phyloP scores from a whole-genome alignment of 2,329 filamentous ascomycete genomes.

The Leptosphaerulina australis region DNA sequence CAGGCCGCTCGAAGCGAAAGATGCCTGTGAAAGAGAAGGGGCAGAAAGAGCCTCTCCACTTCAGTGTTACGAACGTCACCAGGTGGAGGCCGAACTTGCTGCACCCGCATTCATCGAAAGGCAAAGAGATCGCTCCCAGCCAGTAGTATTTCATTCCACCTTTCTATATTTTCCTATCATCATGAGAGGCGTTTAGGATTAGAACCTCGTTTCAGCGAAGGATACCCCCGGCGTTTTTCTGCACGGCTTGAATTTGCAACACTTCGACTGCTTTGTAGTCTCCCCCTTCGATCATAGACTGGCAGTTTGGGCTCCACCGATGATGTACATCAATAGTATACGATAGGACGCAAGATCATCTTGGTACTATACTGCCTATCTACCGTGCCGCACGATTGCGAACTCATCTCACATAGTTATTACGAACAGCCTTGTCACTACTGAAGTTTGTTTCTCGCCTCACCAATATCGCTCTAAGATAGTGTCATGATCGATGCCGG shows the following conservation, averaged over 20 bases:
- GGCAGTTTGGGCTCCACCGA: neutral
- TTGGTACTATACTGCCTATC: neutral
- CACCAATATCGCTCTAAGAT: too few relatives aligned
- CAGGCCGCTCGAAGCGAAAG: constrained; percentile 51
- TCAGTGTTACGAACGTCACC: constrained; percentile 46
- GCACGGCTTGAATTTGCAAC: constrained; percentile 7
- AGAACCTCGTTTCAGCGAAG: constrained; percentile 28
- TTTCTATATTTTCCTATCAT: constrained; percentile 2
- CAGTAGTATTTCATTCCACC: constrained; percentile 6
- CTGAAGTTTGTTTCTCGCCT: too few relatives aligned
- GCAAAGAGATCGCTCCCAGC: constrained; percentile 41
- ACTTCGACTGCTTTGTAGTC: neutral
- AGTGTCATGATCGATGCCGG: too few relatives aligned
- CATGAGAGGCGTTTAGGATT: constrained; percentile 27
- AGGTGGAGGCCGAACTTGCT: constrained; percentile 44
- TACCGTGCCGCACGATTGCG: neutral
- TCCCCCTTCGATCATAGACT: neutral
- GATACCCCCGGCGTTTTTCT: constrained; percentile 35
- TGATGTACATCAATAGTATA: constrained; percentile 5
- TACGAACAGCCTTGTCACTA: too few relatives aligned
- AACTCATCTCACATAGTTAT: neutral
- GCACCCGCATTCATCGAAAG: constrained; percentile 44
- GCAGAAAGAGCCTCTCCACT: constrained; percentile 48
- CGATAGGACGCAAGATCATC: neutral
- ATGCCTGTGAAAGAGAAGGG: constrained; percentile 49